These are phyloP conservation scores for Phylloporus sp. DNA, from an alignment of 768 basidiomycete genomes.

Conservation along the genomic window DNA sequence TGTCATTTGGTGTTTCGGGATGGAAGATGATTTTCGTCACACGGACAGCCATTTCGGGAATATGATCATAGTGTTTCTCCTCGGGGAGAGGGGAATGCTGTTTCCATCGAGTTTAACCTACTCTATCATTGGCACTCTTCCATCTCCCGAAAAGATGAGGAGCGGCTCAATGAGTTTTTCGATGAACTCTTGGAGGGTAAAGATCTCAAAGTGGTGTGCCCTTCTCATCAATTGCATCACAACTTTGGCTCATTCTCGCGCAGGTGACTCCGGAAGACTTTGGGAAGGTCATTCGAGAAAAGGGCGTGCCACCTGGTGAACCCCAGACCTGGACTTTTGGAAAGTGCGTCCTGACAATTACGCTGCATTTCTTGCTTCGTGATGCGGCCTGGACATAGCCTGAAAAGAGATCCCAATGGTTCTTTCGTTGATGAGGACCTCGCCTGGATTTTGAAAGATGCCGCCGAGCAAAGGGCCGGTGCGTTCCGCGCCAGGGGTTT, in stretches of 20 bases:
- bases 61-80: constrained; percentile 49
- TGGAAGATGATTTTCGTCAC: neutral
- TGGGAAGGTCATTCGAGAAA: constrained; percentile 10
- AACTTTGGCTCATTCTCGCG: neutral
- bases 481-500: constrained; percentile 69
- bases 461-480: constrained; percentile 55
- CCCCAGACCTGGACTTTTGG: constrained; percentile 54
- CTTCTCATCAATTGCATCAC: neutral
- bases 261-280: constrained; percentile 24
- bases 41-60: constrained; percentile 46
- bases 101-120: constrained; percentile 72
- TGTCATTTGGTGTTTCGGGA: neutral
- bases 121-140: constrained; percentile 64
- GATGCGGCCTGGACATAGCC: constrained; percentile 28
- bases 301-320: constrained; percentile 4
- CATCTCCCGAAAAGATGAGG: constrained; percentile 48
- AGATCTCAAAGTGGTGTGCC: constrained; percentile 39
- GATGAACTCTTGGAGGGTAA: constrained; percentile 37
- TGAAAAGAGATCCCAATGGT: constrained; percentile 49
- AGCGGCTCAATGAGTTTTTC: constrained; percentile 52
- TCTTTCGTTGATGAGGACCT: constrained; percentile 62
- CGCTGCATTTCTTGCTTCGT: neutral
- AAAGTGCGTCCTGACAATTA: constrained; percentile 30
- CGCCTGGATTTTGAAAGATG: constrained; percentile 57
- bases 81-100: constrained; percentile 71